A percentile compares a stretch with the other conserved stretches of the same genome.
Conservation (phyloP, 495 filamentous ascomycete species). For the Annulohypoxylon nitens region DNA sequence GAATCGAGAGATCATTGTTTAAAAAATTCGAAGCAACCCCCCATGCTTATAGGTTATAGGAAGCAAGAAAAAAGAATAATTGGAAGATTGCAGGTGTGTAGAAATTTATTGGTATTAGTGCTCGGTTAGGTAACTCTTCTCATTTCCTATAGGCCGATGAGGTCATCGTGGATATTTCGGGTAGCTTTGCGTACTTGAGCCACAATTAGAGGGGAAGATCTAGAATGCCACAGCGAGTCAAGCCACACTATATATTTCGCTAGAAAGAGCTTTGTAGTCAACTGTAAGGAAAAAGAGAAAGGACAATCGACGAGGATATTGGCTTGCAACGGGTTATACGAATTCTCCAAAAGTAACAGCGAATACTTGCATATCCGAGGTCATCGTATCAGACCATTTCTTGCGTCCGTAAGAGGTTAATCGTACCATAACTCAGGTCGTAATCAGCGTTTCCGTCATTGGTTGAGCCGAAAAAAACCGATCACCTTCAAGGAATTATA, state of each 20-base stretch:
- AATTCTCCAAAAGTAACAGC: neutral
- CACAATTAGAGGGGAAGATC: constrained; percentile 6
- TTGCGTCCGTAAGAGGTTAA: constrained; percentile 14
- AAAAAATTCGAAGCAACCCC: constrained; percentile 6
- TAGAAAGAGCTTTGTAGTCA: constrained; percentile 18
- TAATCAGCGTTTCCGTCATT: constrained; percentile 33
- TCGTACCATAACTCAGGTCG: constrained; percentile 23
- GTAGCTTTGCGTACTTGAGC: constrained; percentile 2
- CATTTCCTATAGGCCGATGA: constrained; percentile 43
- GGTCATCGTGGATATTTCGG: constrained; percentile 35
- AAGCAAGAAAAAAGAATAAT: neutral
- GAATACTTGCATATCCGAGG: constrained; percentile 13
- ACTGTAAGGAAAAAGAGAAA: constrained; percentile 13
- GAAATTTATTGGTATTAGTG: constrained; percentile 23
- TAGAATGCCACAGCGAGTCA: constrained; percentile 10
- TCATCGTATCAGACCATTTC: constrained; percentile 33
- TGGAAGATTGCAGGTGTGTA: neutral
- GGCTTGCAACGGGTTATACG: neutral
- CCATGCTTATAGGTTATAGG: constrained; percentile 32
- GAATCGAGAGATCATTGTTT: constrained; percentile 48
- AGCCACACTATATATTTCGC: constrained; percentile 24
- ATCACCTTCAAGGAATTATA: constrained; percentile 29
- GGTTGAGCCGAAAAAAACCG: constrained; percentile 20
- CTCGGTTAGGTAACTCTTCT: constrained; percentile 25
- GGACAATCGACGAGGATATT: neutral